phyloP scores from a whole-genome alignment of 2,329 filamentous ascomycete species.

The Mycogone perniciosa region DNA sequence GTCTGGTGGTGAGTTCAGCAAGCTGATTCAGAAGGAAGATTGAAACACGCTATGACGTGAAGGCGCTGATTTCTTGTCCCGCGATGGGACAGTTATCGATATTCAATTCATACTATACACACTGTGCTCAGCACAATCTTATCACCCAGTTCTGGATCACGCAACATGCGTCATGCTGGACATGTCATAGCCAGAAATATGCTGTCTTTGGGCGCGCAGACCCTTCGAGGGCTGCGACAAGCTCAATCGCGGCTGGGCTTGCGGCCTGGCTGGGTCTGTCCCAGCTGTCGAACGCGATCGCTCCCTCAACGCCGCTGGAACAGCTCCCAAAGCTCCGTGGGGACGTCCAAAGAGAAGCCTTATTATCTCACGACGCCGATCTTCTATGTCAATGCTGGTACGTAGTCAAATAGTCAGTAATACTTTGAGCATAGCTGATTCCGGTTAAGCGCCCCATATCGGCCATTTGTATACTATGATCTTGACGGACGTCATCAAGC shows the following conservation, averaged over 20 bases:
- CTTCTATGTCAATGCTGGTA: conserved; percentile 96
- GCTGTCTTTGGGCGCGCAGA: conserved; percentile 23
- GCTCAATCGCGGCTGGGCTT: conserved; percentile 15
- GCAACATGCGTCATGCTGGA: background rate
- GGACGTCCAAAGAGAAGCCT: conserved; percentile 52
- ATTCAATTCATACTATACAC: conserved; percentile 13
- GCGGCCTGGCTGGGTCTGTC: conserved; percentile 22
- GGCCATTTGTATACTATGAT: conserved; percentile 94
- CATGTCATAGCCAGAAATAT: conserved; percentile 15
- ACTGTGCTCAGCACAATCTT: conserved; percentile 11
- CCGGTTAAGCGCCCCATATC: conserved; percentile 71
- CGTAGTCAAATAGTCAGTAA: conserved; percentile 16
- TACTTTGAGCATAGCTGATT: background rate
- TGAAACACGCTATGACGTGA: conserved; percentile 3
- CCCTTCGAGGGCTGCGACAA: conserved; percentile 20
- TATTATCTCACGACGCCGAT: conserved; percentile 96
- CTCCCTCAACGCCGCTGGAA: conserved; percentile 23
- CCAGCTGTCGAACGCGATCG: conserved; percentile 22
- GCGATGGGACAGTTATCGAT: conserved; percentile 15
- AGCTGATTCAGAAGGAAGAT: background rate
- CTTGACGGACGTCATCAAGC: conserved; percentile 82
- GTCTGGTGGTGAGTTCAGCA: background rate
- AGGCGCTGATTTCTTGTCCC: background rate
- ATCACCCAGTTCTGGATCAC: background rate
- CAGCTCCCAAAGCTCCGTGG: conserved; percentile 24